phyloP scores from a whole-genome alignment of 371 early-diverging fungal genomes.

The Circinella minor region DNA sequence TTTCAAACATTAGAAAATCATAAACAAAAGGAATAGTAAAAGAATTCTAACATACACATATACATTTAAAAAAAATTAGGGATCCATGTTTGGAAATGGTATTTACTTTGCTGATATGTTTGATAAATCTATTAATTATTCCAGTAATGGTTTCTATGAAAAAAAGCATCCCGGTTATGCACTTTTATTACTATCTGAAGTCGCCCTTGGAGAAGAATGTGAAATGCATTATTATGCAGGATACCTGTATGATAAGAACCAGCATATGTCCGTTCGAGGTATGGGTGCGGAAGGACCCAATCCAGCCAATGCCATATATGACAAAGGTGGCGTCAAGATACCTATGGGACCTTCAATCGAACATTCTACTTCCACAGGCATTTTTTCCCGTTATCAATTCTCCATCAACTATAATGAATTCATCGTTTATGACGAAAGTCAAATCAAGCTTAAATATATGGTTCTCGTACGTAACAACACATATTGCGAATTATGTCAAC shows the following conservation, averaged over 20 bases:
- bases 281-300: slow-evolving; percentile 50
- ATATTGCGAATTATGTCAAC: slow-evolving; percentile 48
- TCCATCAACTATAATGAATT: slow-evolving; percentile 61
- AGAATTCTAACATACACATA: background rate
- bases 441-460: slow-evolving; percentile 60
- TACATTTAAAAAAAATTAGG: slow-evolving; percentile 23
- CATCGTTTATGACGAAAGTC: slow-evolving; percentile 57
- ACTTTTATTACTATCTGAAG: slow-evolving; percentile 60
- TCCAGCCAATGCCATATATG: slow-evolving; percentile 33
- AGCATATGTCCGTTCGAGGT: slow-evolving; percentile 47
- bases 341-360: slow-evolving; percentile 44
- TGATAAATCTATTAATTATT: slow-evolving; percentile 49
- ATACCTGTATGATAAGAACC: background rate
- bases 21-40: background rate
- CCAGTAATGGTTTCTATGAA: slow-evolving; percentile 3
- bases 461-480: slow-evolving; percentile 47
- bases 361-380: background rate
- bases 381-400: background rate
- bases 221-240: slow-evolving; percentile 15
- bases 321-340: slow-evolving; percentile 42
- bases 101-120: slow-evolving; percentile 69
- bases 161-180: slow-evolving; percentile 24
- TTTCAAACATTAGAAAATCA: background rate
- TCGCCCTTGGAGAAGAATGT: slow-evolving; percentile 54
- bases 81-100: slow-evolving; percentile 56